Conservation (phyloP, 2,329 filamentous ascomycete species). For the Epichloe coenophiala region DNA sequence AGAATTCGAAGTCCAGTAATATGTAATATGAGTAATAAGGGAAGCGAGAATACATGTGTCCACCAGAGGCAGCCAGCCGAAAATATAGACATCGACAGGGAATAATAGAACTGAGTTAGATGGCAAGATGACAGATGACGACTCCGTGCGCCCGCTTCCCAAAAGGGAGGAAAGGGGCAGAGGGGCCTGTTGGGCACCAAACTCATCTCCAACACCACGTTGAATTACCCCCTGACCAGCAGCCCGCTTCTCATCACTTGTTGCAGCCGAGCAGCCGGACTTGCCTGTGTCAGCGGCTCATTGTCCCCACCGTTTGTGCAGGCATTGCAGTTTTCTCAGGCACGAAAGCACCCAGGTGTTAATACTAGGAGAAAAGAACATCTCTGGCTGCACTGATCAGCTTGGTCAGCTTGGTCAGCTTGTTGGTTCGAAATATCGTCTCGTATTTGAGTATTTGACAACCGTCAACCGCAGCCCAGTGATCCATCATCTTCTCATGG, state of each 20-base stretch:
- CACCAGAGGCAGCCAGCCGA: too few species aligned
- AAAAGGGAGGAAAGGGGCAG: not conserved
- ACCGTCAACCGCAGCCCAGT: too few species aligned
- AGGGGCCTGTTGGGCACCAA: not conserved
- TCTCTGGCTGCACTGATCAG: too few species aligned
- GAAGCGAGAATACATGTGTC: not conserved
- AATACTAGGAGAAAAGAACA: too few species aligned
- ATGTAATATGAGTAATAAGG: not conserved
- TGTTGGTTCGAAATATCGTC: too few species aligned
- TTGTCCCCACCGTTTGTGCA: not conserved
- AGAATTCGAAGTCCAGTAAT: not conserved
- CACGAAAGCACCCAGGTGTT: too few species aligned
- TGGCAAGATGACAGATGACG: too few species aligned
- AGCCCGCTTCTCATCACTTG: not conserved
- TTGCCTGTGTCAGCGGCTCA: not conserved
- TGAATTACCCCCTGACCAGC: not conserved
- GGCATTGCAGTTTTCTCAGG: not conserved
- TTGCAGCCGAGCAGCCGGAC: too few species aligned
- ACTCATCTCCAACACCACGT: not conserved
- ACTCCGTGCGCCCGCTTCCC: not conserved
- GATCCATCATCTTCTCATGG: too few species aligned
- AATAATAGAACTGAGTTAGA: not conserved
- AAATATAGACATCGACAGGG: not conserved
- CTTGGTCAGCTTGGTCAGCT: too few species aligned
- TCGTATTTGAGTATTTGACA: too few species aligned